phyloP scores from a whole-genome alignment of 2,329 filamentous ascomycete genomes.

The Rhinocladiella mackenziei region DNA sequence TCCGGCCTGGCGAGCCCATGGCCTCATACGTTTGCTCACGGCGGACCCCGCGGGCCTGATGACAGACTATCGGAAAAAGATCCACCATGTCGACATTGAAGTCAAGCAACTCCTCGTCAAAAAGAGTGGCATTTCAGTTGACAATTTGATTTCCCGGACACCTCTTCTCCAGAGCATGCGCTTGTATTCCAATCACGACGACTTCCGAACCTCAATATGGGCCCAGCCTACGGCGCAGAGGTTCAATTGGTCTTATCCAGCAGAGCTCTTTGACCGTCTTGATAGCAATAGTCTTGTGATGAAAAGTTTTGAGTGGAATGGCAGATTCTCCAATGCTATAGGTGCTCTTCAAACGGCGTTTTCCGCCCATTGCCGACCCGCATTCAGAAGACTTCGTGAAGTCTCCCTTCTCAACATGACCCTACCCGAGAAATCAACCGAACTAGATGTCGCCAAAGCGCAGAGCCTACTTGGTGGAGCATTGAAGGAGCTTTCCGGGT shows the following conservation, averaged over 20 bases:
- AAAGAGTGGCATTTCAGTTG: constrained; percentile 54
- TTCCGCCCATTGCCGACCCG: constrained; percentile 51
- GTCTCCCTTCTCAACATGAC: constrained; percentile 39
- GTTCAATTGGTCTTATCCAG: constrained; percentile 64
- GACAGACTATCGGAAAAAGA: constrained; percentile 64
- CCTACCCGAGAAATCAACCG: constrained; percentile 20
- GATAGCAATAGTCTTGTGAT: constrained; percentile 47
- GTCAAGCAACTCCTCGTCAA: constrained; percentile 55
- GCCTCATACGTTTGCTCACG: constrained; percentile 54
- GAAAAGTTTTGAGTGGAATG: constrained; percentile 56
- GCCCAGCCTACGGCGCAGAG: constrained; percentile 31
- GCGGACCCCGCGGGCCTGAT: constrained; percentile 41
- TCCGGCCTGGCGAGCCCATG: constrained; percentile 47
- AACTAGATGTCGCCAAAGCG: constrained; percentile 12
- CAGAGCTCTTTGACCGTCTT: constrained; percentile 62
- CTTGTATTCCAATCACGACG: constrained; percentile 66
- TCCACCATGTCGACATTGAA: constrained; percentile 67
- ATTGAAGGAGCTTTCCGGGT: constrained; percentile 47
- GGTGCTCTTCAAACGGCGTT: constrained; percentile 42
- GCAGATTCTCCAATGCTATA: constrained; percentile 40
- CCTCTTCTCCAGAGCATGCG: constrained; percentile 66
- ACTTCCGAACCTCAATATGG: constrained; percentile 29
- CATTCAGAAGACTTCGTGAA: constrained; percentile 47
- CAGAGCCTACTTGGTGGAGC: constrained; percentile 37
- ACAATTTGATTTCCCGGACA: constrained; percentile 58